phyloP scores from a whole-genome alignment of 495 filamentous ascomycete genomes.

The Choiromyces venosus region DNA sequence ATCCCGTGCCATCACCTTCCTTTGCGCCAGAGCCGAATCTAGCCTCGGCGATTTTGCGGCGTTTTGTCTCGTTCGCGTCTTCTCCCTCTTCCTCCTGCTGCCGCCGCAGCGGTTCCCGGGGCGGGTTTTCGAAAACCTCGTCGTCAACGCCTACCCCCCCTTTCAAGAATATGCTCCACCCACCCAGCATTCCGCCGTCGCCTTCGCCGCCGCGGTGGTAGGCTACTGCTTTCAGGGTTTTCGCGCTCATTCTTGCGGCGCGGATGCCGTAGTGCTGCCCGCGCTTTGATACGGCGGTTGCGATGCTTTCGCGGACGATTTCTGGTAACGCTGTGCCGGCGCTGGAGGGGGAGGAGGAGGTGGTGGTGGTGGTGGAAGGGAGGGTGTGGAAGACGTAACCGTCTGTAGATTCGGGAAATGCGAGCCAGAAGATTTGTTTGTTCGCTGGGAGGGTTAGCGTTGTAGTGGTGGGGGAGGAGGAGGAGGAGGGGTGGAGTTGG shows the following conservation, averaged over 20 bases:
- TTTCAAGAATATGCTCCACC: conserved; percentile 67
- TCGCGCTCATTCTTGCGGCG: conserved; percentile 60
- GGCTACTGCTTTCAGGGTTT: conserved; percentile 61
- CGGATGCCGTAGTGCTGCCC: conserved; percentile 63
- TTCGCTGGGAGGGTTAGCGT: conserved; percentile 42
- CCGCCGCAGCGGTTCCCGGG: too few relatives aligned
- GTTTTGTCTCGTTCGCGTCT: conserved; percentile 45
- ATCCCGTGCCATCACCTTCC: conserved; percentile 52
- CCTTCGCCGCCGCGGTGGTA: conserved; percentile 61
- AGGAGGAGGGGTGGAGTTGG: conserved; percentile 49
- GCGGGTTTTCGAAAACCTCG: conserved; percentile 41
- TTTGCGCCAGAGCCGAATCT: conserved; percentile 53
- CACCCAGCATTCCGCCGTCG: conserved; percentile 60
- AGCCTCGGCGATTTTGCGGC: conserved; percentile 49
- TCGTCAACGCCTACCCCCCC: conserved; percentile 55
- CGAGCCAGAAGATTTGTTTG: conserved; percentile 55
- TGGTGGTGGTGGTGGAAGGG: conserved; percentile 35
- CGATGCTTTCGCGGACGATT: conserved; percentile 67
- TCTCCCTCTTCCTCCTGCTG: conserved; percentile 40
- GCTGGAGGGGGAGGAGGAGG: conserved; percentile 28
- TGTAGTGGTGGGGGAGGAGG: conserved; percentile 65
- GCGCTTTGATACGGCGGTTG: conserved; percentile 67
- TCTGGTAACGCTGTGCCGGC: conserved; percentile 58
- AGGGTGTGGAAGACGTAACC: conserved; percentile 70
- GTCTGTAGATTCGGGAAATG: conserved; percentile 65